Conservation (phyloP, 2,329 filamentous ascomycete species). For the Pyrenophora graminea region DNA sequence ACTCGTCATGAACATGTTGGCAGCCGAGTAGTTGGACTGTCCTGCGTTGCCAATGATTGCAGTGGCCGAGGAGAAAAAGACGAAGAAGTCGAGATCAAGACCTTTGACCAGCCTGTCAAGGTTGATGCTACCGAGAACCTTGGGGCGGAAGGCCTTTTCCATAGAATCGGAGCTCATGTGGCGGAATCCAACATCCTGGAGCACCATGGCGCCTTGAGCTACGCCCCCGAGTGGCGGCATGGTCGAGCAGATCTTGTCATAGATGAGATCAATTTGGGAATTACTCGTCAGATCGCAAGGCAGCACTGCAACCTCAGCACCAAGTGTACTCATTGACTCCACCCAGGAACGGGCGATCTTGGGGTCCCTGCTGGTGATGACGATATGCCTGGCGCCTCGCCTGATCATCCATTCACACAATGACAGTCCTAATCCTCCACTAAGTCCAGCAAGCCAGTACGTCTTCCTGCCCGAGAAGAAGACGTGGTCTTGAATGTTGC, state of each 20-base stretch:
- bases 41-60: slow-evolving; percentile 12
- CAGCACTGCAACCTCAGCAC: slow-evolving; percentile 1
- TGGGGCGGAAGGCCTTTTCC: slow-evolving; percentile 11
- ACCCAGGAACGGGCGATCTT: slow-evolving; percentile 26
- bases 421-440: slow-evolving; percentile 24
- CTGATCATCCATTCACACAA: slow-evolving; percentile 24
- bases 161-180: slow-evolving; percentile 12
- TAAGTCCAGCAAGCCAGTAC: slow-evolving; percentile 28
- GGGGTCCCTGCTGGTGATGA: slow-evolving; percentile 17
- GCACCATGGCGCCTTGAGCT: slow-evolving; percentile 22
- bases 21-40: slow-evolving; percentile 21
- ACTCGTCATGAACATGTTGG: slow-evolving; percentile 46
- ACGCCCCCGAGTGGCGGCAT: slow-evolving; percentile 21
- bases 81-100: slow-evolving; percentile 25
- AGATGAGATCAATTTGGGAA: too few species aligned
- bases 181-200: slow-evolving; percentile 12
- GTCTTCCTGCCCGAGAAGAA: slow-evolving; percentile 11
- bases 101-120: slow-evolving; percentile 20
- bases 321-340: background rate
- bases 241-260: too few species aligned
- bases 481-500: background rate
- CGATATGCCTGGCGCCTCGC: slow-evolving; percentile 17
- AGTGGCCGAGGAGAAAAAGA: slow-evolving; percentile 19
- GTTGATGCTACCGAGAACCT: slow-evolving; percentile 18
- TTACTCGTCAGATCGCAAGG: background rate